Base-by-base conservation (phyloP, 345 rosid genomes). In the Ceriops tagal region DNA sequence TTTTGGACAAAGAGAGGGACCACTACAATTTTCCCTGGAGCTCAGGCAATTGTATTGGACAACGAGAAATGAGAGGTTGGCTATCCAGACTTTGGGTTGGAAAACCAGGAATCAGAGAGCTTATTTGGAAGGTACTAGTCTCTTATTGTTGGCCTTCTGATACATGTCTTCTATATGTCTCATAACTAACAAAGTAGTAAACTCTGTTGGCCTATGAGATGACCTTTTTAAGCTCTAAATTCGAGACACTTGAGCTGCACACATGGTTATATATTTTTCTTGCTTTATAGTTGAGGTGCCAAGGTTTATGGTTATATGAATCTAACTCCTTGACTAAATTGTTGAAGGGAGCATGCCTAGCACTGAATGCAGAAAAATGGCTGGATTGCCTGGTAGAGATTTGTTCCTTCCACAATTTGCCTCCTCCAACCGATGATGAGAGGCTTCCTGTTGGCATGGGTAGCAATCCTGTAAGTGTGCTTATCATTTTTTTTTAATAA, bases 41-140 rank as follows among this genome's bases (percentile, higher is more conserved):
- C 79, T 72, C 85, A 55, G 91, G 96, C 30, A 91, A 89, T 74
- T 85, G 92, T 80, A 89, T 91, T 20, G 98, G 97, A 66, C 97
- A 87, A 61, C 86, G 98, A 75, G 97, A 93, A 84, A 86, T 93
- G 97, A 89, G 98, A 71, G 89, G 81, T 28, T 93, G 98, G 98
- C 71, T 93, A 72, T 84, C 71, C 64, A 89, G 80, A 79, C 97
- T 93, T 70, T 93, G 98, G 98, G 69, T 77, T 71, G 68, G 77
- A 47, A 93, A 88, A 71, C 95, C 97, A 28, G 95, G 68, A 80
- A 79, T 87, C 84, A 83, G 98, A 80, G 83, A 81, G 28, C 85
- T 89, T 28, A 70, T 88, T 73, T 93, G 98, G 98, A 93, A 93
- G 98, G 98, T 93, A 71, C 21, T 24, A 53, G 1, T 37, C 20